phyloP scores from a whole-genome alignment of 441 rosid species.

The Jatropha multifida region DNA sequence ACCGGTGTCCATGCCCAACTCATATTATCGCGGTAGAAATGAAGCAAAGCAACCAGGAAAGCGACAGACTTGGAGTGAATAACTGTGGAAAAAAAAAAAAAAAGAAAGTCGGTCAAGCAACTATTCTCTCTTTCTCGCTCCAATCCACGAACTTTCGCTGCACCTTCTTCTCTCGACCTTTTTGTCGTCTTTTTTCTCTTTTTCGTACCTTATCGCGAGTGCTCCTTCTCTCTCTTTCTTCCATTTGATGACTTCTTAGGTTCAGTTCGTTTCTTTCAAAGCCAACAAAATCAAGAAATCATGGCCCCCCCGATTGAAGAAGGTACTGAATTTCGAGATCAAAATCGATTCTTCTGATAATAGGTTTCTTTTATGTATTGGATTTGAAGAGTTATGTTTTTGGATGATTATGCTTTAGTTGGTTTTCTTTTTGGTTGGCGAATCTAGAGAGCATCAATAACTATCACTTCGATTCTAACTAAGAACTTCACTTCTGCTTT shows the following conservation, averaged over 20 bases:
- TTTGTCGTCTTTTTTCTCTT: neutral
- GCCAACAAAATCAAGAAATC: neutral
- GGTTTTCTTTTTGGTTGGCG: neutral
- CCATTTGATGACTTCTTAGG: conserved; percentile 7
- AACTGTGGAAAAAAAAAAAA: too few species aligned
- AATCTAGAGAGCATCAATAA: conserved; percentile 3
- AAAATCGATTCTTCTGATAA: neutral
- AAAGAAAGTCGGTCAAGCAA: too few species aligned
- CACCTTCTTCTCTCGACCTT: conserved; percentile 9
- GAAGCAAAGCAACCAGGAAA: too few species aligned
- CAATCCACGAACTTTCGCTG: too few species aligned
- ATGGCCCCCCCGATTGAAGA: conserved; percentile 33
- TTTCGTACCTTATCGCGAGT: neutral
- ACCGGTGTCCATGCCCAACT: too few species aligned
- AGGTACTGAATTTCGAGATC: conserved; percentile 25
- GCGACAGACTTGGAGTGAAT: too few species aligned
- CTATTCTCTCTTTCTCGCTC: neutral
- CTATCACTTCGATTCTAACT: neutral
- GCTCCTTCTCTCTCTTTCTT: neutral
- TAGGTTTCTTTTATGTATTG: neutral
- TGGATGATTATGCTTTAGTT: neutral
- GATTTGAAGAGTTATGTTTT: neutral
- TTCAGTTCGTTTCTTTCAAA: neutral
- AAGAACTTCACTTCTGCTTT: neutral
- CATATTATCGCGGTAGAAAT: too few species aligned